phyloP scores from a whole-genome alignment of 1,284 basidiomycete genomes.

The Apiotrichum brassicae region DNA sequence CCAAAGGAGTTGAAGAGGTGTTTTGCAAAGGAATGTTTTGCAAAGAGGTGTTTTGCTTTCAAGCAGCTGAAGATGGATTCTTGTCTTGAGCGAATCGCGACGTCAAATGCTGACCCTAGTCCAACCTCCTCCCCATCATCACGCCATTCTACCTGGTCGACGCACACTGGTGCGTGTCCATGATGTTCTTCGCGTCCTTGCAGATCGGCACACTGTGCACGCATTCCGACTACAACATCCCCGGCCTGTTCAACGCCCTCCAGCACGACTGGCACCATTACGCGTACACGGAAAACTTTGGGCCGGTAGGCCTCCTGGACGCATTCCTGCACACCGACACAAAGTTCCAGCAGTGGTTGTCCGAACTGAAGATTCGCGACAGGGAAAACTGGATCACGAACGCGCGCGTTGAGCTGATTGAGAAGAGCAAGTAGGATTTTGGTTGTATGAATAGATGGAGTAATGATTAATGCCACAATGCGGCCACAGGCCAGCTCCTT shows the following conservation, averaged over 20 bases:
- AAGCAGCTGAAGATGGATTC: no score
- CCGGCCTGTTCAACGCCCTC: slow-evolving; percentile 16
- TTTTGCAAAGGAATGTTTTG: no score
- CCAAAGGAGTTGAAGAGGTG: no score
- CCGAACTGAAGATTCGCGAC: slow-evolving; percentile 17
- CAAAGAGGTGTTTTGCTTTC: no score
- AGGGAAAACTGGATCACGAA: slow-evolving; percentile 1
- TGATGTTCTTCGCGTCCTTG: slow-evolving; percentile 17
- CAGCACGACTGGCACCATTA: slow-evolving; percentile 23
- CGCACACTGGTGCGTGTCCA: slow-evolving; percentile 14
- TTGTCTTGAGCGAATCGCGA: no score
- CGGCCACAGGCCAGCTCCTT: no score
- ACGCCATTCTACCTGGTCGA: slow-evolving; percentile 6
- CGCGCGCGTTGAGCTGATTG: slow-evolving; percentile 6
- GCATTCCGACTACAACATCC: slow-evolving; percentile 20
- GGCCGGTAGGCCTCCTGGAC: slow-evolving; percentile 15
- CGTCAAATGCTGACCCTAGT: slow-evolving; percentile 1
- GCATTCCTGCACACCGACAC: slow-evolving; percentile 11
- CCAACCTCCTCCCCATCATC: slow-evolving; percentile 17
- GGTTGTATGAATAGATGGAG: no score
- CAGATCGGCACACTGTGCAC: slow-evolving; percentile 16
- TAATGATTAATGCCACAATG: no score
- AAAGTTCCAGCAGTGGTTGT: slow-evolving; percentile 11
- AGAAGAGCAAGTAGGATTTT: slow-evolving; percentile 4
- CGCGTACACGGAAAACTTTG: slow-evolving; percentile 18